Conservation (phyloP, 2,329 filamentous ascomycete genomes). For the Sporothrix schenckii region DNA sequence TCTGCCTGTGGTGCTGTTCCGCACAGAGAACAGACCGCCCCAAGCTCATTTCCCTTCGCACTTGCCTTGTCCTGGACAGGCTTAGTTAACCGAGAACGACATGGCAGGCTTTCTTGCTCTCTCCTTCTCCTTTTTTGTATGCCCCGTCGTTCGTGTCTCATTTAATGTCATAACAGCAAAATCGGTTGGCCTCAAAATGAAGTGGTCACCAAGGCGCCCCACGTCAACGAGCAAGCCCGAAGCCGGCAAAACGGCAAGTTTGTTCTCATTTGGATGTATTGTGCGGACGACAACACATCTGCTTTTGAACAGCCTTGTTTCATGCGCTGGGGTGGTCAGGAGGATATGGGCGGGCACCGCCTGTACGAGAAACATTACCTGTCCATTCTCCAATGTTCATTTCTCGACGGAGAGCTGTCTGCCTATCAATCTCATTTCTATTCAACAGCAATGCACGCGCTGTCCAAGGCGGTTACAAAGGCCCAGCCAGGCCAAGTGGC, state of each 20-base stretch:
- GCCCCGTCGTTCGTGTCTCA: neutral
- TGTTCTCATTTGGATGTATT: neutral
- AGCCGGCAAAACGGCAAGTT: constrained; percentile 7
- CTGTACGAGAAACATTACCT: neutral
- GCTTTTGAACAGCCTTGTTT: constrained; percentile 2
- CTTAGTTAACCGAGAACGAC: neutral
- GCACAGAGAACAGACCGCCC: neutral
- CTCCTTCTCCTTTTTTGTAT: neutral
- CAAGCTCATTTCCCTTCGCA: constrained; percentile 14
- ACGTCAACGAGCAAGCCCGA: neutral
- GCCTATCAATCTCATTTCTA: constrained; percentile 3
- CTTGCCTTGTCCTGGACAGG: constrained; percentile 6
- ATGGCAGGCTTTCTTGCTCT: neutral
- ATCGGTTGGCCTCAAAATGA: neutral
- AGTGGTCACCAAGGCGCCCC: constrained; percentile 12
- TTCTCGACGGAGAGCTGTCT: neutral
- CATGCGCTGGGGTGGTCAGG: neutral
- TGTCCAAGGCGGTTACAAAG: constrained; percentile 13
- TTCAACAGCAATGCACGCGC: neutral
- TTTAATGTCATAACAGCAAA: neutral
- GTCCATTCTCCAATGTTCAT: constrained; percentile 8
- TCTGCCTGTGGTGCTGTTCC: neutral
- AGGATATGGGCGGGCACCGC: neutral
- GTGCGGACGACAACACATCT: neutral
- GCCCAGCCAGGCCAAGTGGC: constrained; percentile 1